These are phyloP conservation scores for Mortierella sp. DNA, from an alignment of 371 early-diverging fungal genomes.

Conservation along the genomic window DNA sequence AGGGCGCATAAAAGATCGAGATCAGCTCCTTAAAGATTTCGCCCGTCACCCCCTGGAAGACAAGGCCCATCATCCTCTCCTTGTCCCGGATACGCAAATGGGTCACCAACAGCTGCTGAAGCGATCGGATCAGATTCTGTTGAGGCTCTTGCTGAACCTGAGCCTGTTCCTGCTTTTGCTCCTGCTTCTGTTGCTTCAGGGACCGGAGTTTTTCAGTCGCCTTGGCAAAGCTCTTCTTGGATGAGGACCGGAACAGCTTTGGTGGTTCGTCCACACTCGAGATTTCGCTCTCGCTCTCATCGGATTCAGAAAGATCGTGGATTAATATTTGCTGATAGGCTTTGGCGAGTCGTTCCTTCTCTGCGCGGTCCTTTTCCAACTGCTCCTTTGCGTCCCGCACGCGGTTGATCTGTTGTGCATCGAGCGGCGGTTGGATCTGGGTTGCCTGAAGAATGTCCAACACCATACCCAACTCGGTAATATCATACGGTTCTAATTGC, in stretches of 20 bases:
- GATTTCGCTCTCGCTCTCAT: constrained; percentile 26
- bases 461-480: constrained; percentile 39
- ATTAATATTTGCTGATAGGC: constrained; percentile 3
- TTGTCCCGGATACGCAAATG: constrained; percentile 69
- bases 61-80: constrained; percentile 66
- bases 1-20: constrained; percentile 75
- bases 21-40: constrained; percentile 74
- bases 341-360: constrained; percentile 15
- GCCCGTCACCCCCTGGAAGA: constrained; percentile 76
- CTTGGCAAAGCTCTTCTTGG: constrained; percentile 17
- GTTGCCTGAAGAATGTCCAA: constrained; percentile 62
- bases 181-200: constrained; percentile 4
- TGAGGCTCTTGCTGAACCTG: constrained; percentile 12
- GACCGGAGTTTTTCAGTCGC: not conserved
- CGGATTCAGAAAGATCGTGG: constrained; percentile 12
- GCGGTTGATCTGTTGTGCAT: constrained; percentile 59
- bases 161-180: not conserved
- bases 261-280: constrained; percentile 7
- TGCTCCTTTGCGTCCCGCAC: constrained; percentile 38
- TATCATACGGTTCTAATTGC: constrained; percentile 33
- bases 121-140: constrained; percentile 54
- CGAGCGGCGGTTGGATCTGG: constrained; percentile 61
- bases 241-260: constrained; percentile 4
- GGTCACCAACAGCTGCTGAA: constrained; percentile 65
- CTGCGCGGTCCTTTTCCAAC: constrained; percentile 30